These are phyloP conservation scores for Fomitopsis pinicola DNA, from an alignment of 1,284 basidiomycete species.

Conservation along the genomic window DNA sequence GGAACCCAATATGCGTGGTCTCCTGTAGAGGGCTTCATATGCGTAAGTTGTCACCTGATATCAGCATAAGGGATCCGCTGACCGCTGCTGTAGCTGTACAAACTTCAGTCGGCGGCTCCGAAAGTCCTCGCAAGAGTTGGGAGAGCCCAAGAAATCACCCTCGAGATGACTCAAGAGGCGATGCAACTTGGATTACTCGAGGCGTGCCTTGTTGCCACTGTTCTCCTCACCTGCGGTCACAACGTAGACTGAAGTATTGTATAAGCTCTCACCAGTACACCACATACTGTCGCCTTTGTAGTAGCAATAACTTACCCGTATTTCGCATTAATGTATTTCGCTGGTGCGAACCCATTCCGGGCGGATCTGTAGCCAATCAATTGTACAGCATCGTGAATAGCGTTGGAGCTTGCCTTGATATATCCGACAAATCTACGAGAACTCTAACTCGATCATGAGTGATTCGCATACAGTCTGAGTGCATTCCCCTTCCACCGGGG, in stretches of 20 bases:
- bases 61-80: background rate
- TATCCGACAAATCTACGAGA: too few species aligned
- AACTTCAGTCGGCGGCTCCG: constrained; percentile 22
- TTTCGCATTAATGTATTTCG: background rate
- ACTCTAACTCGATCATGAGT: too few species aligned
- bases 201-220: constrained; percentile 31
- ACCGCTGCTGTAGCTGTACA: constrained; percentile 23
- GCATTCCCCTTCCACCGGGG: background rate
- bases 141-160: constrained; percentile 19
- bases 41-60: constrained; percentile 27
- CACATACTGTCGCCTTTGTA: background rate
- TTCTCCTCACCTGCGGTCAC: constrained; percentile 31
- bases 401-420: too few species aligned
- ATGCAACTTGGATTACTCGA: constrained; percentile 29
- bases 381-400: background rate
- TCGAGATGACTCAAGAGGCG: constrained; percentile 30
- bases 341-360: background rate
- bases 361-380: background rate
- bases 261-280: background rate
- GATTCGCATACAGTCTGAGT: too few species aligned
- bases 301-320: background rate
- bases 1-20: constrained; percentile 40
- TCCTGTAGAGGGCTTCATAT: constrained; percentile 36
- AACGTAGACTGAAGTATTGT: constrained; percentile 26
- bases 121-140: constrained; percentile 29